phyloP scores from a whole-genome alignment of 345 rosid species.

The Kernera saxatilis region DNA sequence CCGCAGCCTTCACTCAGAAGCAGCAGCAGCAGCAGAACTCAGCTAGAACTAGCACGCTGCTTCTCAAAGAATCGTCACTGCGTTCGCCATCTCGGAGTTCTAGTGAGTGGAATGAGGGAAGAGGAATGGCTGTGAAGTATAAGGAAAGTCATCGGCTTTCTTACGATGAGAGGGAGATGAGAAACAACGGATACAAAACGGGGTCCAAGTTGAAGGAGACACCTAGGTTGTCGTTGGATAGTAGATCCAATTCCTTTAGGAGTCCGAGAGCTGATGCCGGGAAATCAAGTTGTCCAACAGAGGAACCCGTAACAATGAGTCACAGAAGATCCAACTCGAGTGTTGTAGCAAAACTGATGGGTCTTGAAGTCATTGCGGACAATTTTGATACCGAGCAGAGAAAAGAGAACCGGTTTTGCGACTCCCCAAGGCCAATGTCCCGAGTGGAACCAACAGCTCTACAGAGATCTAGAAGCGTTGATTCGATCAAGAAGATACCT shows the following conservation, averaged over 20 bases:
- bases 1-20: slow-evolving; percentile 23
- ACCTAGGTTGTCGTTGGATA: slow-evolving; percentile 85
- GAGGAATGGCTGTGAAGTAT: slow-evolving; percentile 16
- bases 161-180: slow-evolving; percentile 68
- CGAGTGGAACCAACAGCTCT: slow-evolving; percentile 38
- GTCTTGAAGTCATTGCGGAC: slow-evolving; percentile 59
- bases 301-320: slow-evolving; percentile 36
- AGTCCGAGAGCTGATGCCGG: slow-evolving; percentile 32
- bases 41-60: slow-evolving; percentile 31
- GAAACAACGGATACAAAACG: slow-evolving; percentile 43
- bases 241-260: slow-evolving; percentile 51
- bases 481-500: slow-evolving; percentile 40
- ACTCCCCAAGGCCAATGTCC: slow-evolving; percentile 43
- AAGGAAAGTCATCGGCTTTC: slow-evolving; percentile 73
- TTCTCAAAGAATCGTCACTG: slow-evolving; percentile 44
- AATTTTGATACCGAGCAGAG: slow-evolving; percentile 26
- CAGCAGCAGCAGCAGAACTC: slow-evolving; percentile 28
- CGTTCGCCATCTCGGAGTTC: slow-evolving; percentile 35
- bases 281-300: slow-evolving; percentile 31
- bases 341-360: slow-evolving; percentile 88
- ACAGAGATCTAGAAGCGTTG: slow-evolving; percentile 36
- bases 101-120: slow-evolving; percentile 32
- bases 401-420: slow-evolving; percentile 33
- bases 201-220: slow-evolving; percentile 60
- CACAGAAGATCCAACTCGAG: slow-evolving; percentile 42